phyloP scores from a whole-genome alignment of 2,329 filamentous ascomycete species.

The Cryphonectria carpinicola region DNA sequence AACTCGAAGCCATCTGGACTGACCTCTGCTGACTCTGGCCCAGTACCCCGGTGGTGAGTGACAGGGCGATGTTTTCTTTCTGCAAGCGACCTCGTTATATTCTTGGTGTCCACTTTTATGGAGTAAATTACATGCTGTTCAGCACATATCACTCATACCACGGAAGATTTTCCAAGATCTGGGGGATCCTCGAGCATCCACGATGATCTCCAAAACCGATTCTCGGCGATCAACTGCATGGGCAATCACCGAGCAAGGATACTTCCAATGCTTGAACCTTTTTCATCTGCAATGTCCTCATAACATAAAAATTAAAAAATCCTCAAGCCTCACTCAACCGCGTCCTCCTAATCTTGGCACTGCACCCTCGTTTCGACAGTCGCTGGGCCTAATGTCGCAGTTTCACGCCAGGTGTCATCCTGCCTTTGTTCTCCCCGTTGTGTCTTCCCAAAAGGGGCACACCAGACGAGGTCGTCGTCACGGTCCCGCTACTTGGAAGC shows the following conservation, averaged over 20 bases:
- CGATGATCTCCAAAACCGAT: slow-evolving; percentile 16
- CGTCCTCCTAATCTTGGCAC: not conserved
- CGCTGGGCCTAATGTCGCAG: slow-evolving; percentile 8
- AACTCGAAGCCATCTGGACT: not conserved
- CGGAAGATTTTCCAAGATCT: slow-evolving; percentile 8
- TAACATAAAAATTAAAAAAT: not conserved
- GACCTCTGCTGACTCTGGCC: not conserved
- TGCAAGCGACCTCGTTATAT: not conserved
- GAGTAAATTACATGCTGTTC: no score
- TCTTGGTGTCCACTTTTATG: not conserved
- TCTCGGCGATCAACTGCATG: slow-evolving; percentile 11
- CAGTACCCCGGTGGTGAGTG: not conserved
- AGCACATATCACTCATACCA: not conserved
- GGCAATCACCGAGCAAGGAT: not conserved
- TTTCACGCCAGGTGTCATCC: slow-evolving; percentile 25
- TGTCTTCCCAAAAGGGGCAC: not conserved
- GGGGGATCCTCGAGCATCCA: slow-evolving; percentile 10
- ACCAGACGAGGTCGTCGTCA: not conserved
- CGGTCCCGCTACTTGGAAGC: not conserved
- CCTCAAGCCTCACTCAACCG: not conserved
- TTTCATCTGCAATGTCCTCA: not conserved
- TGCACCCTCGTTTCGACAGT: slow-evolving; percentile 18
- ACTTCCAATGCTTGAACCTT: not conserved
- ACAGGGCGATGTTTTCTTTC: not conserved
- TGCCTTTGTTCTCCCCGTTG: not conserved